These are phyloP conservation scores for Corymbia citriodora DNA, from an alignment of 441 rosid species.

Conservation along the genomic window DNA sequence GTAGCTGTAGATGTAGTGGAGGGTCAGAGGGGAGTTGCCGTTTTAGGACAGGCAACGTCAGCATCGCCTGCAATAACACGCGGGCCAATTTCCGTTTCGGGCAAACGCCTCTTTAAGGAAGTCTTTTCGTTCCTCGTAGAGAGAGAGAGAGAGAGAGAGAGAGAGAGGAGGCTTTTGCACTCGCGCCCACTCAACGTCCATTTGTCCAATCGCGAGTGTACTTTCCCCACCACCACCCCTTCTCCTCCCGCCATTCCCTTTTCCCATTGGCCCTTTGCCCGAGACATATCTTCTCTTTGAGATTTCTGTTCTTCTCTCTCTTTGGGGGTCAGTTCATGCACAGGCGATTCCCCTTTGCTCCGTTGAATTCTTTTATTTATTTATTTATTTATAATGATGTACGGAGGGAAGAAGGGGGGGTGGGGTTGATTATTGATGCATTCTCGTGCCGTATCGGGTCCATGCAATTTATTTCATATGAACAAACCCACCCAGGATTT, in stretches of 20 bases:
- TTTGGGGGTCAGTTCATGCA: not conserved
- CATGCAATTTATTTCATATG: not conserved
- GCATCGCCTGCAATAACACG: slow-evolving; percentile 45
- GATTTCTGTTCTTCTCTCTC: not conserved
- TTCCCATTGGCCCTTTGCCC: not conserved
- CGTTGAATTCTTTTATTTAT: too few species aligned
- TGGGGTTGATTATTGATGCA: not conserved
- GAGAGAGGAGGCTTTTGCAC: not conserved
- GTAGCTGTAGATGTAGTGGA: not conserved
- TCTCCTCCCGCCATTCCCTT: not conserved
- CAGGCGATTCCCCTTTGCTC: not conserved
- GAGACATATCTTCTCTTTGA: not conserved
- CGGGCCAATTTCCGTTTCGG: slow-evolving; percentile 31
- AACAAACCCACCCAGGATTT: not conserved
- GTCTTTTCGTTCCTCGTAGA: slow-evolving; percentile 14
- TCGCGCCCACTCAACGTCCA: not conserved
- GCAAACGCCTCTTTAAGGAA: slow-evolving; percentile 35
- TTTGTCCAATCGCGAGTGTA: not conserved
- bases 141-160: not conserved
- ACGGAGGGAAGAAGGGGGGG: not conserved
- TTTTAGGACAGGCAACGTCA: slow-evolving; percentile 37
- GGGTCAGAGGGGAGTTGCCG: slow-evolving; percentile 30
- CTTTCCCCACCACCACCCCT: not conserved
- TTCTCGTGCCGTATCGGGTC: not conserved
- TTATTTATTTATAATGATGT: too few species aligned